phyloP scores from a whole-genome alignment of 192 early-diverging fungal genomes.

The Mortierella hygrophila region DNA sequence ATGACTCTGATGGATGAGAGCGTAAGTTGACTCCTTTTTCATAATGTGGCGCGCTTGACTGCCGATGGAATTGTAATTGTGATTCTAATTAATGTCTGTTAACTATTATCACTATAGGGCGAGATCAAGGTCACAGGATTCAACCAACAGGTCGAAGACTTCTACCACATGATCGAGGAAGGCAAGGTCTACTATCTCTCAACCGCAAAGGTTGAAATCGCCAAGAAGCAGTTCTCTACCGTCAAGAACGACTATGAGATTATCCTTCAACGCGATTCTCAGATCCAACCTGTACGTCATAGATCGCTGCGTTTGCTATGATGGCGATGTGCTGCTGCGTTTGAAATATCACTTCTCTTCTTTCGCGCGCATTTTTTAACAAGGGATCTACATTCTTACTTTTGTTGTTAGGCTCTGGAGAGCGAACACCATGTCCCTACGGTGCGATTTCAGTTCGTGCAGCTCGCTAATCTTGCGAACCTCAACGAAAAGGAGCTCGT shows the following conservation, averaged over 20 bases:
- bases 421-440: conserved; percentile 59
- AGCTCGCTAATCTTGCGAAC: conserved; percentile 73
- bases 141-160: conserved; percentile 84
- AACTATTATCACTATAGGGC: conserved; percentile 63
- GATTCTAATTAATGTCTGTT: background rate
- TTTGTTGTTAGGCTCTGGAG: conserved; percentile 64
- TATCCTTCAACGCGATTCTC: conserved; percentile 77
- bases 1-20: conserved; percentile 89
- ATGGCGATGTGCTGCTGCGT: background rate
- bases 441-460: conserved; percentile 77
- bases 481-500: conserved; percentile 75
- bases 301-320: background rate
- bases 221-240: conserved; percentile 86
- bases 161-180: conserved; percentile 84
- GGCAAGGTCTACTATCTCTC: conserved; percentile 88
- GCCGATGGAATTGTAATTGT: background rate
- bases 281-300: conserved; percentile 65
- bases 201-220: conserved; percentile 83
- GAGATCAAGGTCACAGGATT: conserved; percentile 97
- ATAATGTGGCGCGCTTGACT: background rate
- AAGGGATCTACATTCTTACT: background rate
- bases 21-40: conserved; percentile 63
- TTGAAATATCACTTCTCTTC: background rate
- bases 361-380: background rate
- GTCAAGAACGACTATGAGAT: conserved; percentile 96